phyloP scores from a whole-genome alignment of 106 monocot genomes.

The Phalaenopsis equestris region DNA sequence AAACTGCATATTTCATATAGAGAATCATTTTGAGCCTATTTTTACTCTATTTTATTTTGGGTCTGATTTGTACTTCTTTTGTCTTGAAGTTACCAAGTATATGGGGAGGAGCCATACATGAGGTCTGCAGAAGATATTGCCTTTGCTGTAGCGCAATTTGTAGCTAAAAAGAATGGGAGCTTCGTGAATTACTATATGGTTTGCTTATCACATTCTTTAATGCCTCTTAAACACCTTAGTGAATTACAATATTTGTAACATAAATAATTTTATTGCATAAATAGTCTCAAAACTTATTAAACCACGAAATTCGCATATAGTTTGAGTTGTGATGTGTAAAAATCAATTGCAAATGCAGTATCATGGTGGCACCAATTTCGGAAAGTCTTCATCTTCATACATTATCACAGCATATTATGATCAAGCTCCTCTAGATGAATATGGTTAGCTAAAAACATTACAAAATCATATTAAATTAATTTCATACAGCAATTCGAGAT shows the following conservation, averaged over 20 bases:
- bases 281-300: no score
- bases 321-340: not conserved
- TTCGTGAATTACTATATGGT: constrained; percentile 99
- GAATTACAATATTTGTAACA: not conserved
- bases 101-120: constrained; percentile 45
- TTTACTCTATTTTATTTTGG: not conserved
- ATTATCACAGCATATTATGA: constrained; percentile 78
- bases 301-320: not conserved
- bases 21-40: not conserved
- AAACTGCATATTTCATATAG: not conserved
- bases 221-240: not conserved
- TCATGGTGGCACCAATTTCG: constrained; percentile 97
- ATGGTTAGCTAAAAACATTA: constrained; percentile 38
- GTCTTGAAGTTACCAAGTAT: constrained; percentile 45
- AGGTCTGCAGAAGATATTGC: constrained; percentile 81
- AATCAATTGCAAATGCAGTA: constrained; percentile 40
- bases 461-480: not conserved
- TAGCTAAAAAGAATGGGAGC: constrained; percentile 72
- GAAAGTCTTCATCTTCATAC: constrained; percentile 53
- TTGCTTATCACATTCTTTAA: constrained; percentile 2
- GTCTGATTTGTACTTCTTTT: constrained; percentile 8
- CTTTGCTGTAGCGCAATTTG: constrained; percentile 58
- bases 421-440: constrained; percentile 95
- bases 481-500: not conserved
- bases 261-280: no score